A percentile compares a stretch with the other conserved stretches of the same genome.
phyloP scores from a whole-genome alignment of 257 asterid genomes.

The Striga asiatica region DNA sequence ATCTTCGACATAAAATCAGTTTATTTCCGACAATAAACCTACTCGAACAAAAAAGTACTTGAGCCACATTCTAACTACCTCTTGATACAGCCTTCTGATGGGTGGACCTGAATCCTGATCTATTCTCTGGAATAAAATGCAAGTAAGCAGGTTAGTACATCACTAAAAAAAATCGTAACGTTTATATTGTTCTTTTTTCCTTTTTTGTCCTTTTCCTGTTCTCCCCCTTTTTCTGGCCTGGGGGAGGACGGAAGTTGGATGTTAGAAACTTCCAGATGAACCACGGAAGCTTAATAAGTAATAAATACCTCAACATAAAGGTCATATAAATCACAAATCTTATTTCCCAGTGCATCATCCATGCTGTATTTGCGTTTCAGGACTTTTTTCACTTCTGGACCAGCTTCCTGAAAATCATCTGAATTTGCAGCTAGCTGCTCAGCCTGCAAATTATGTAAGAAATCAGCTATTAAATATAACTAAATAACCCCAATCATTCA shows the following conservation, averaged over 20 bases:
- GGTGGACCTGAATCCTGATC: constrained; percentile 83
- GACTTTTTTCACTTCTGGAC: constrained; percentile 55
- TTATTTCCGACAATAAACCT: not conserved
- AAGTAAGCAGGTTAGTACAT: too few species aligned
- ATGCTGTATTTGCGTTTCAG: constrained; percentile 48
- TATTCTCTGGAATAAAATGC: constrained; percentile 46
- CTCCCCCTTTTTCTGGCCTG: too few species aligned
- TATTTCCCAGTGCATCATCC: constrained; percentile 67
- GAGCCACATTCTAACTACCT: constrained; percentile 39
- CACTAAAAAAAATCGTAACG: too few species aligned
- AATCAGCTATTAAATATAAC: not conserved
- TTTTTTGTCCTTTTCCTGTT: too few species aligned
- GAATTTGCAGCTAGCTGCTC: constrained; percentile 56
- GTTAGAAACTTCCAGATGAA: too few species aligned
- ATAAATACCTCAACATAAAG: constrained; percentile 61
- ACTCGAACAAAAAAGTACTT: not conserved
- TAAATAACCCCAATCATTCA: not conserved
- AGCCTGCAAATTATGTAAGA: constrained; percentile 32
- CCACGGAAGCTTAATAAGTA: too few species aligned
- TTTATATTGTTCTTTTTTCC: too few species aligned
- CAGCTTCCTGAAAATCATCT: constrained; percentile 59
- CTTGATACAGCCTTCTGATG: constrained; percentile 72
- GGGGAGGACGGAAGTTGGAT: too few species aligned
- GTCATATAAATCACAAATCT: constrained; percentile 79
- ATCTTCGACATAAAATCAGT: not conserved